phyloP scores from a whole-genome alignment of 495 filamentous ascomycete genomes.

The Massariosphaeria phaeospora region DNA sequence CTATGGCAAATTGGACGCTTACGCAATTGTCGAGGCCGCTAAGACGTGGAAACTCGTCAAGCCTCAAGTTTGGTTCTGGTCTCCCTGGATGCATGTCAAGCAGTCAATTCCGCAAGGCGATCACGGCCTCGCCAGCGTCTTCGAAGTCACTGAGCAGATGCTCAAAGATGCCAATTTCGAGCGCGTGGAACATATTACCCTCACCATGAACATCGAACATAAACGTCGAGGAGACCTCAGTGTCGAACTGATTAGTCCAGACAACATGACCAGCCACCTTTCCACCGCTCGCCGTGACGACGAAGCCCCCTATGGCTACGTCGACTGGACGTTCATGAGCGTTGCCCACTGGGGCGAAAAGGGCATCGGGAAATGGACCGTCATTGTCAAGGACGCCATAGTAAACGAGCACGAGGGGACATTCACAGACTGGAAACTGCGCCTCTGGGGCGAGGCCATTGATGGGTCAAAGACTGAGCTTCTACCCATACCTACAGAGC shows the following conservation, averaged over 20 bases:
- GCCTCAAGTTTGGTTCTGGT: constrained; percentile 93
- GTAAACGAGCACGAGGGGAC: constrained; percentile 71
- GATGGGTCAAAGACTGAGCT: constrained; percentile 64
- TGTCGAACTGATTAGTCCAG: constrained; percentile 84
- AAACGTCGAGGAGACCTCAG: constrained; percentile 82
- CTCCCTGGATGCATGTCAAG: constrained; percentile 87
- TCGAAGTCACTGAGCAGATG: constrained; percentile 71
- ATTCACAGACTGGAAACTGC: constrained; percentile 89
- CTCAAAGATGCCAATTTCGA: constrained; percentile 77
- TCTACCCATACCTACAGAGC: constrained; percentile 76
- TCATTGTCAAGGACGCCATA: constrained; percentile 80
- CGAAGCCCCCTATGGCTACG: constrained; percentile 62
- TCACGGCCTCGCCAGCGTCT: constrained; percentile 68
- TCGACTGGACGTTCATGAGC: constrained; percentile 98
- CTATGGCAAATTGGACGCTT: constrained; percentile 90
- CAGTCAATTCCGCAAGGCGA: constrained; percentile 82
- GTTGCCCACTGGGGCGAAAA: constrained; percentile 95
- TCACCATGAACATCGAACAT: constrained; percentile 94
- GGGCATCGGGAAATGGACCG: constrained; percentile 80
- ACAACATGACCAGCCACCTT: constrained; percentile 76
- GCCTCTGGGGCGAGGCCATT: constrained; percentile 83
- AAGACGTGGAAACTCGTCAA: constrained; percentile 84
- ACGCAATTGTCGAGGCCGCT: constrained; percentile 76
- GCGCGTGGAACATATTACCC: constrained; percentile 85
- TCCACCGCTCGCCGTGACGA: constrained; percentile 67